Evolutionary conservation across 2,329 filamentous ascomycete species (phyloP), one percentile per base, ranked within the genome.

Genomic region (Botrytis aclada): DNA sequence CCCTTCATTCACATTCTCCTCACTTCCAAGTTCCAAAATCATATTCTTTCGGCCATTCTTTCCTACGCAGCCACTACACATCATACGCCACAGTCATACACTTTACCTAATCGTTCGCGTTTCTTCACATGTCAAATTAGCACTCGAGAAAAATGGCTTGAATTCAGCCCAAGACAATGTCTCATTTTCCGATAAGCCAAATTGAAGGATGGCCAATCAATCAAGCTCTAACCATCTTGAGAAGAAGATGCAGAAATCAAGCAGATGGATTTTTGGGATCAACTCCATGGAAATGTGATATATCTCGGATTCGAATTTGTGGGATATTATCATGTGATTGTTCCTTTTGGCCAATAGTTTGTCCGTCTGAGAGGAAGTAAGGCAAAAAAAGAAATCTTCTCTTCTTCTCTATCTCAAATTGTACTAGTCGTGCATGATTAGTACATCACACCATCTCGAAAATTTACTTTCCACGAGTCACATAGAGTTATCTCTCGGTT

Each of bases 11-110:
- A 9, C 43, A 32, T 56, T 39, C 43, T 22, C 7, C n/a, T 62
- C 39, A 29, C 41, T 14, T 20, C 43, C 54, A 32, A 32, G 5
- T n/a, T n/a, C 25, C 34, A 18, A 25, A 20, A 12, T n/a, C 25
- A 16, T 37, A 32, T 45, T n/a, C 20, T 16, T 20, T 45, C 5
- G 25, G 25, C 22, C 54, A 32, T 61, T 1, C 20, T 10, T 37
- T 16, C 63, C 37, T 25, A 45, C 63, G 39, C 37, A n/a, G 29
- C n/a, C 37, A 69, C 51, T n/a, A 56, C n/a, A 56, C n/a, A 56
- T 56, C 47, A 32, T 39, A 56, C 37, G 64, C 45, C 64, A 69
- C 65, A 56, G 65, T 69, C 65, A 69, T 18, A 41, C 18, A 37
- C 7, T 22, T 56, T 66, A 66, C 43, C 45, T 39, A 54, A 67